Evolutionary conservation across 805 yeast genomes (phyloP).

Genomic region (Pichia cephalocereana): DNA sequence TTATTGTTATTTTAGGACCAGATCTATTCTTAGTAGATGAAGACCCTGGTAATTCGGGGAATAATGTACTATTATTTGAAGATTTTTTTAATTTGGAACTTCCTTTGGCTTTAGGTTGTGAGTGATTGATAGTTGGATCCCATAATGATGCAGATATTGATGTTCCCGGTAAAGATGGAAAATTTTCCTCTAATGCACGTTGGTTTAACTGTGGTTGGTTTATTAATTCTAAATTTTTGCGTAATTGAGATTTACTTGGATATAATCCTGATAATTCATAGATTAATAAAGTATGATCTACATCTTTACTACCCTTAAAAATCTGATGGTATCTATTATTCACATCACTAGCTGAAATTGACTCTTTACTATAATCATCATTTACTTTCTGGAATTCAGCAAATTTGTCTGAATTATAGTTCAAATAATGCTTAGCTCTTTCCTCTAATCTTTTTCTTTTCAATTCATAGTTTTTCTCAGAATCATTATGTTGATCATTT

Average conservation of each 20-base stretch:
- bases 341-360: conserved; percentile 40
- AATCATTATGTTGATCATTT: neutral
- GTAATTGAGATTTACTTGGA: conserved; percentile 36
- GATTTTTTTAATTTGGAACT: conserved; percentile 1
- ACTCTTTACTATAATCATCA: conserved; percentile 35
- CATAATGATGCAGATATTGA: neutral
- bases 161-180: conserved; percentile 39
- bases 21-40: neutral
- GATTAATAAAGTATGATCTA: conserved; percentile 49
- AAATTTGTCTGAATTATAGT: conserved; percentile 40
- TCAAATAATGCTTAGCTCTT: conserved; percentile 72
- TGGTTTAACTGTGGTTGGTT: conserved; percentile 19
- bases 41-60: neutral
- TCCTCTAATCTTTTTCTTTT: conserved; percentile 65
- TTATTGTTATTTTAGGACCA: neutral
- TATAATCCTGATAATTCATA: conserved; percentile 53
- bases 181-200: conserved; percentile 28
- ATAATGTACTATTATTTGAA: neutral
- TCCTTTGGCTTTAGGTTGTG: neutral
- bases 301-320: conserved; percentile 30
- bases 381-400: conserved; percentile 43
- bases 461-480: conserved; percentile 21
- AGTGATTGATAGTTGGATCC: neutral
- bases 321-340: conserved; percentile 37
- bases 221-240: conserved; percentile 28